These are phyloP conservation scores for Hypoxylon sp. DNA, from an alignment of 2,329 filamentous ascomycete genomes.

Conservation along the genomic window DNA sequence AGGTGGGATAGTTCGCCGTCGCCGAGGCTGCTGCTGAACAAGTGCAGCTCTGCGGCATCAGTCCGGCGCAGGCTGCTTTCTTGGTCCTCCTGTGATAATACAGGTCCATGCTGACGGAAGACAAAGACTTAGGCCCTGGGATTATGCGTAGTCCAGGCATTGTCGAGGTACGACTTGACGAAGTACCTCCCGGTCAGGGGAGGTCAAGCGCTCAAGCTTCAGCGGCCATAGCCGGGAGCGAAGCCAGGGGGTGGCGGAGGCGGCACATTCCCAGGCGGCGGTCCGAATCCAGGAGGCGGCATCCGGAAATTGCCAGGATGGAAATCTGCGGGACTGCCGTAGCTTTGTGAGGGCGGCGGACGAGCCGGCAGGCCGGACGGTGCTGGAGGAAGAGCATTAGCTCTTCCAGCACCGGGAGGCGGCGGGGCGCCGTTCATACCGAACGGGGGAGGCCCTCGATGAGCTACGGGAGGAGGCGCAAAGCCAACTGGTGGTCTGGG, in stretches of 20 bases:
- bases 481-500: constrained; percentile 51
- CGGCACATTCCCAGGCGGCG: constrained; percentile 41
- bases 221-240: constrained; percentile 40
- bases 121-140: background rate
- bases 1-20: background rate
- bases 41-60: background rate
- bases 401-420: constrained; percentile 41
- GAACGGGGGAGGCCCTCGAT: constrained; percentile 45
- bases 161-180: background rate
- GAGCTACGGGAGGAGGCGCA: constrained; percentile 39
- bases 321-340: constrained; percentile 69
- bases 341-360: constrained; percentile 74
- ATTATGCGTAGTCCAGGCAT: background rate
- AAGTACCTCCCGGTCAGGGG: background rate
- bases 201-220: constrained; percentile 12
- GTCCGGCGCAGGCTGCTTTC: background rate
- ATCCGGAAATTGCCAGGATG: constrained; percentile 55
- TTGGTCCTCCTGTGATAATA: background rate
- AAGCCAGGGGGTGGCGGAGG: constrained; percentile 44
- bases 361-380: constrained; percentile 68
- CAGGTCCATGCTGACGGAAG: background rate
- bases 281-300: constrained; percentile 55
- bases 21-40: background rate
- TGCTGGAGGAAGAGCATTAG: constrained; percentile 61
- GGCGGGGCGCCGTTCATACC: constrained; percentile 52